phyloP scores from a whole-genome alignment of 306 rosid genomes.

The Bauhinia variegata region DNA sequence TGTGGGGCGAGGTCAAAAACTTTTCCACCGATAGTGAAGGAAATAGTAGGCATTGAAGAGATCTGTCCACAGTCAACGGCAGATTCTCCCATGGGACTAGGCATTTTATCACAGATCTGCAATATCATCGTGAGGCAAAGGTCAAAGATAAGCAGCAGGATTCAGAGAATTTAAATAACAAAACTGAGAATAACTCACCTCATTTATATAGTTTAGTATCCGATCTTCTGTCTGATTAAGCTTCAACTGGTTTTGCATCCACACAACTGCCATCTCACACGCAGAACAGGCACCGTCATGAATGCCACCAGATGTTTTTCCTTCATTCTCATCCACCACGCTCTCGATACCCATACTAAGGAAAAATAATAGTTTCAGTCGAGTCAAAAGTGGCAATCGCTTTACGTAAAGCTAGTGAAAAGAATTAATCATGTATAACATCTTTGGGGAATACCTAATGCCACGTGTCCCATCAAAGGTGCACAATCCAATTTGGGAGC shows the following conservation, averaged over 20 bases:
- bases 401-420: no score
- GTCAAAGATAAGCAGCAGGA: constrained; percentile 36
- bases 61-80: constrained; percentile 67
- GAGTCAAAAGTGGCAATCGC: constrained; percentile 10
- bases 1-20: constrained; percentile 60
- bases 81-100: constrained; percentile 67
- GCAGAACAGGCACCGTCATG: constrained; percentile 69
- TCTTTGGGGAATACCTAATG: constrained; percentile 58
- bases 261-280: constrained; percentile 90
- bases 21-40: constrained; percentile 81
- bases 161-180: background rate
- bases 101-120: constrained; percentile 86
- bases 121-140: constrained; percentile 32
- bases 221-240: constrained; percentile 69
- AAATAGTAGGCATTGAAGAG: constrained; percentile 72
- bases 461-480: constrained; percentile 72
- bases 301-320: constrained; percentile 44
- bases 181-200: constrained; percentile 48
- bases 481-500: constrained; percentile 84
- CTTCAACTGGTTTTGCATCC: constrained; percentile 77
- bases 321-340: constrained; percentile 57
- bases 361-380: constrained; percentile 26
- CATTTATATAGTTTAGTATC: constrained; percentile 58
- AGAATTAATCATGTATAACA: background rate
- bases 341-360: constrained; percentile 73